These are phyloP conservation scores for Pichia sp. DNA, from an alignment of 1,139 yeast genomes.

Conservation along the genomic window DNA sequence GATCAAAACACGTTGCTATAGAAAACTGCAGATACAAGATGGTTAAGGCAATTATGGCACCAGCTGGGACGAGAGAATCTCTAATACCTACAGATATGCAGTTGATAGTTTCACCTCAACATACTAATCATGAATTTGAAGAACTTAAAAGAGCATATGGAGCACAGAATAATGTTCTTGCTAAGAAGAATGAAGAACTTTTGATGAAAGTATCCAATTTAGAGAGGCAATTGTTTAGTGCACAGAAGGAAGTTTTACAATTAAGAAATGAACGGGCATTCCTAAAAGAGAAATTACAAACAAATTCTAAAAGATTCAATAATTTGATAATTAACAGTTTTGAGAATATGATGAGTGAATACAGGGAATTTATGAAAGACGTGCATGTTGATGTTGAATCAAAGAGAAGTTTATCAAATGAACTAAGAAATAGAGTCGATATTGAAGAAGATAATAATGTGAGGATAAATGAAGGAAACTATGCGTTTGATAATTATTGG, in stretches of 20 bases:
- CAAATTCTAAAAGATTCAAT: slow-evolving; percentile 35
- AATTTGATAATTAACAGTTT: slow-evolving; percentile 36
- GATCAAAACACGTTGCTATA: neutral
- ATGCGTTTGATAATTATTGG: slow-evolving; percentile 12
- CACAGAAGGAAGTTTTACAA: slow-evolving; percentile 41
- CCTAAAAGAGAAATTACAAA: slow-evolving; percentile 28
- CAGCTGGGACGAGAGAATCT: slow-evolving; percentile 4
- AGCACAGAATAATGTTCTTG: slow-evolving; percentile 46
- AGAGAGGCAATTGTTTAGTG: slow-evolving; percentile 40
- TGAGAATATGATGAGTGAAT: slow-evolving; percentile 38
- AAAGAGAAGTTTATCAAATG: slow-evolving; percentile 1
- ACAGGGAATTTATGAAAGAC: slow-evolving; percentile 17
- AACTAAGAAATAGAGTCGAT: slow-evolving; percentile 3
- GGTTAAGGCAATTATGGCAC: slow-evolving; percentile 9
- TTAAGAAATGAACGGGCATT: slow-evolving; percentile 31
- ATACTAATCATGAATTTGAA: slow-evolving; percentile 5
- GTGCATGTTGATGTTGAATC: slow-evolving; percentile 8
- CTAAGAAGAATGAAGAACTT: slow-evolving; percentile 47
- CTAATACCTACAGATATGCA: slow-evolving; percentile 6
- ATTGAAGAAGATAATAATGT: neutral
- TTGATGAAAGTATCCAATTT: slow-evolving; percentile 42
- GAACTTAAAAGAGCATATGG: slow-evolving; percentile 26
- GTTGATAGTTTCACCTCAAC: slow-evolving; percentile 1
- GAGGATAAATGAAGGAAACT: neutral
- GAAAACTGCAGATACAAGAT: neutral